These are phyloP conservation scores for Lentinula lateritia DNA, from an alignment of 768 basidiomycete species.

Conservation along the genomic window DNA sequence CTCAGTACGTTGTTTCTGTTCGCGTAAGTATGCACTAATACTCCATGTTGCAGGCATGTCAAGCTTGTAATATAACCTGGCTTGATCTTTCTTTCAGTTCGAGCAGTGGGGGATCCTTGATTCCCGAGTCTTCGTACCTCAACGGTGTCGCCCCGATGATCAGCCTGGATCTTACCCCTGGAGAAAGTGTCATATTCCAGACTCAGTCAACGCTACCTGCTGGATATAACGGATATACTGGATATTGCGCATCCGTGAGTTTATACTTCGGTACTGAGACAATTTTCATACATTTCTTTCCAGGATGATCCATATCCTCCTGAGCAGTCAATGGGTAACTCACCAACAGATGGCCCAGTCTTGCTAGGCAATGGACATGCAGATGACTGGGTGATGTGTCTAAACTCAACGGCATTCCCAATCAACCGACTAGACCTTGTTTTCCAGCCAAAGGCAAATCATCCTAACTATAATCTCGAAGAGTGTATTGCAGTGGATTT, in stretches of 20 bases:
- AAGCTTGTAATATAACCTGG: not conserved
- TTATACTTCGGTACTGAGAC: not conserved
- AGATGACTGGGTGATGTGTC: not conserved
- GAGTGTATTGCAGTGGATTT: not conserved
- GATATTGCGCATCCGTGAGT: not conserved
- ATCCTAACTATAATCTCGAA: not conserved
- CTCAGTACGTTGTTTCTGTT: not conserved
- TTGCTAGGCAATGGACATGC: not conserved
- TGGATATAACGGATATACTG: not conserved
- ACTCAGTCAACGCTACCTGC: not conserved
- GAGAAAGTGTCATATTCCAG: not conserved
- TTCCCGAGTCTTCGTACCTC: not conserved
- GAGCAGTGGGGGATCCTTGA: not conserved
- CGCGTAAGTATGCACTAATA: not conserved
- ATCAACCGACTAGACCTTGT: not conserved
- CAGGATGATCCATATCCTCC: not conserved
- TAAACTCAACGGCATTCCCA: not conserved
- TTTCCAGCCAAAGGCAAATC: not conserved
- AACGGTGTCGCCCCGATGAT: not conserved
- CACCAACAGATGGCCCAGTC: not conserved
- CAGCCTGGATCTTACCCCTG: not conserved
- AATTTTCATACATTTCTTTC: not conserved
- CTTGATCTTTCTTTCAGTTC: not conserved
- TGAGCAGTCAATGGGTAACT: not conserved
- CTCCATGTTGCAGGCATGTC: not conserved